These are phyloP conservation scores for Lactarius pseudohatsudake DNA, from an alignment of 768 basidiomycete genomes.

Conservation along the genomic window DNA sequence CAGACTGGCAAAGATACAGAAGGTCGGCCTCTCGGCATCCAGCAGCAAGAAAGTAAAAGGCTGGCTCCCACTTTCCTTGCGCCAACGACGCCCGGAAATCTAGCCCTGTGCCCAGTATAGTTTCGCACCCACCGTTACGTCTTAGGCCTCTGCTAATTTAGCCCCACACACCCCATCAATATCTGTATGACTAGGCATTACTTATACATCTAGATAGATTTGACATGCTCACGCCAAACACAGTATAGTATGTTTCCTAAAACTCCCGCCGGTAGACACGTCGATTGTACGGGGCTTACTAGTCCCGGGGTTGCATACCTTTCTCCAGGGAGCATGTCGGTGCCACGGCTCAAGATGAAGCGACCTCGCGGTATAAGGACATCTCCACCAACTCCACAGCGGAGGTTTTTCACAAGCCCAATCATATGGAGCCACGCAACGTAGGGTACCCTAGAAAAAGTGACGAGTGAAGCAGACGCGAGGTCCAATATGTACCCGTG, in stretches of 20 bases:
- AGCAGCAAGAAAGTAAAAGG: slow-evolving; percentile 9
- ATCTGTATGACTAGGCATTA: slow-evolving; percentile 26
- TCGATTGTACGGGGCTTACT: not conserved
- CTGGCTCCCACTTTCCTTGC: slow-evolving; percentile 19
- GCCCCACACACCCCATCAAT: slow-evolving; percentile 18
- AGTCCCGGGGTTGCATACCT: not conserved
- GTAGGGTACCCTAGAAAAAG: not conserved
- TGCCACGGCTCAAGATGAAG: not conserved
- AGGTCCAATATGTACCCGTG: not conserved
- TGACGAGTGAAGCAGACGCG: not conserved
- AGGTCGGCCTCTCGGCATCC: slow-evolving; percentile 23
- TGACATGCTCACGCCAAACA: not conserved
- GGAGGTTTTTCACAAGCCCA: slow-evolving; percentile 1
- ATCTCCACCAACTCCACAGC: slow-evolving; percentile 2
- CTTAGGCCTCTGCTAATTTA: slow-evolving; percentile 12
- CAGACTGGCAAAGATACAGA: slow-evolving; percentile 43
- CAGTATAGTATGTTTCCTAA: not conserved
- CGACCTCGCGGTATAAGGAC: not conserved
- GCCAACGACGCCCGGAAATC: slow-evolving; percentile 5
- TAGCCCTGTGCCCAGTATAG: not conserved
- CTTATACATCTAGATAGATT: slow-evolving; percentile 11
- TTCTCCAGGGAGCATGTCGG: not conserved
- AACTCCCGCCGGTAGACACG: not conserved
- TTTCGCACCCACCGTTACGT: not conserved
- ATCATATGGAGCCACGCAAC: slow-evolving; percentile 13